Evolutionary conservation across 768 basidiomycete species (phyloP).

Genomic region (Trametes gibbosa): DNA sequence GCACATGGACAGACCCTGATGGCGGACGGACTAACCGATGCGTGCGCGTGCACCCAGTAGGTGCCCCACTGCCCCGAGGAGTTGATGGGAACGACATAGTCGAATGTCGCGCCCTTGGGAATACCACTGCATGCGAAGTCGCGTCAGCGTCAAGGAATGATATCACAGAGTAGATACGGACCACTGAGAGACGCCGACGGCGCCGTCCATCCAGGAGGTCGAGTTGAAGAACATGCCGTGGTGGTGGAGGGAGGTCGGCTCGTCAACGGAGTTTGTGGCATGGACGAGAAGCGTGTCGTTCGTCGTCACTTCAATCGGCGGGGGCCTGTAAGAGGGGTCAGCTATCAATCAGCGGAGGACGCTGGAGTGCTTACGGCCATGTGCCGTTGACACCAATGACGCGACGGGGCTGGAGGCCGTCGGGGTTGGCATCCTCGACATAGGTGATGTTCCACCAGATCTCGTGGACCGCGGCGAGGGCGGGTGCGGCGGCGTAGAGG

Average conservation of each 20-base stretch:
- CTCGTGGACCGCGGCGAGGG: slow-evolving; percentile 66
- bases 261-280: slow-evolving; percentile 65
- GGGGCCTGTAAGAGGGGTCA: slow-evolving; percentile 54
- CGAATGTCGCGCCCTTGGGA: slow-evolving; percentile 65
- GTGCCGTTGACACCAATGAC: slow-evolving; percentile 88
- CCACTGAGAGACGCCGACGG: slow-evolving; percentile 82
- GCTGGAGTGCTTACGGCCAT: slow-evolving; percentile 74
- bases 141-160: neutral
- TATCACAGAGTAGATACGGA: slow-evolving; percentile 30
- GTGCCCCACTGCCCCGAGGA: slow-evolving; percentile 73
- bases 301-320: slow-evolving; percentile 69
- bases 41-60: slow-evolving; percentile 78
- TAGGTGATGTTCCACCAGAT: slow-evolving; percentile 93
- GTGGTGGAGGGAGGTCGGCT: slow-evolving; percentile 75
- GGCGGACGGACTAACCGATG: slow-evolving; percentile 37
- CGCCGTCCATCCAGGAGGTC: slow-evolving; percentile 88
- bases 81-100: slow-evolving; percentile 73
- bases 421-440: slow-evolving; percentile 75
- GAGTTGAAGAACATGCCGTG: slow-evolving; percentile 96
- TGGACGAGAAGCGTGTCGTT: slow-evolving; percentile 78
- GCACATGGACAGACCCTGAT: no score
- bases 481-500: slow-evolving; percentile 36
- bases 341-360: neutral
- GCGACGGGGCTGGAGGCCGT: slow-evolving; percentile 71
- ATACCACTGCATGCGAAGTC: slow-evolving; percentile 55